A percentile compares a stretch with the other conserved stretches of the same genome.
phyloP scores from a whole-genome alignment of 2,329 filamentous ascomycete species.

The Aspergillus sp. region DNA sequence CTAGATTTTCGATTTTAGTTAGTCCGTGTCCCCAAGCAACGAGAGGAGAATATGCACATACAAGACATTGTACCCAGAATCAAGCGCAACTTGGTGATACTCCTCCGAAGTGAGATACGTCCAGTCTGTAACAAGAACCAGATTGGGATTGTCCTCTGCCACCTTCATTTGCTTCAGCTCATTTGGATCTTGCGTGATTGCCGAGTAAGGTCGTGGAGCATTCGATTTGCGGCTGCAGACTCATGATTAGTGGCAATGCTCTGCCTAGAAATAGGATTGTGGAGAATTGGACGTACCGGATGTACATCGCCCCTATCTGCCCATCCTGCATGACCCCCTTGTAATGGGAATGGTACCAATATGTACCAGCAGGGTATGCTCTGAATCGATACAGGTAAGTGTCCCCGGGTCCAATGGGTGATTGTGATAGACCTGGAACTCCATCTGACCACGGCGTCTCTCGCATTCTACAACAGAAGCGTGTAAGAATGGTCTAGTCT shows the following conservation, averaged over 20 bases:
- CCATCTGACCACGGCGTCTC: constrained; percentile 61
- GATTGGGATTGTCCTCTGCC: constrained; percentile 50
- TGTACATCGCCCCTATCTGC: constrained; percentile 51
- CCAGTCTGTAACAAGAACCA: constrained; percentile 58
- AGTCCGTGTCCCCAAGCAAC: neutral
- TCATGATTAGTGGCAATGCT: constrained; percentile 7
- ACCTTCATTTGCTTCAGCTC: constrained; percentile 47
- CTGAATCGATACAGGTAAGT: constrained; percentile 55
- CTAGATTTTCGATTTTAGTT: constrained; percentile 21
- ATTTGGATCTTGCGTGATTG: constrained; percentile 46
- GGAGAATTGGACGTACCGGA: constrained; percentile 19
- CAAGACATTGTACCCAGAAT: constrained; percentile 24
- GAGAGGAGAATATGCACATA: constrained; percentile 8
- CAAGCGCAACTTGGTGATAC: constrained; percentile 33
- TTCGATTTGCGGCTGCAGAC: constrained; percentile 26
- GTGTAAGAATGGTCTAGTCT: neutral
- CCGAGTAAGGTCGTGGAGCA: constrained; percentile 49
- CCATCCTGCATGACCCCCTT: constrained; percentile 59
- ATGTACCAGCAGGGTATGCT: constrained; percentile 56
- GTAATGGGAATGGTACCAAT: constrained; percentile 59
- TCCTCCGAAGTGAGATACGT: constrained; percentile 54
- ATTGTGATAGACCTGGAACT: constrained; percentile 57
- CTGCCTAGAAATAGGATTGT: neutral
- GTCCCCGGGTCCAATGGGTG: constrained; percentile 50
- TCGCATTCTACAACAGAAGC: constrained; percentile 36